phyloP scores from a whole-genome alignment of 208 protist genomes.

The Trypanosoma cruzi region DNA sequence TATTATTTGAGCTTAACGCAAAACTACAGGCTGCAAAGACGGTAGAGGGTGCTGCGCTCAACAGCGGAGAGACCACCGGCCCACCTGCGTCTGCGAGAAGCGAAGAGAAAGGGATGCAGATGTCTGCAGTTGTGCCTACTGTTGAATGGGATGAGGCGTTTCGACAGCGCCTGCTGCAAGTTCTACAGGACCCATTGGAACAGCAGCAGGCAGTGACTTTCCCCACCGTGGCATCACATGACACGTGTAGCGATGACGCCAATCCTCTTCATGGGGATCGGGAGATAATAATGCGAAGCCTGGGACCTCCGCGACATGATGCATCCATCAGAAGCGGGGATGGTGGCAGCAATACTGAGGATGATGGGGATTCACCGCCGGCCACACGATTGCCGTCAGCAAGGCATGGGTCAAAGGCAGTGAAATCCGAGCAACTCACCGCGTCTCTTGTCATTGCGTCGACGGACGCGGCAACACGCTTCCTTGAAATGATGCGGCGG shows the following conservation, averaged over 20 bases:
- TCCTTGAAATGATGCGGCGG: slow-evolving; percentile 22
- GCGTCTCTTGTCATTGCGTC: slow-evolving; percentile 5
- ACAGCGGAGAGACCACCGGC: neutral
- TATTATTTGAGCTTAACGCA: slow-evolving; percentile 2
- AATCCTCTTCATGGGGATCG: no score
- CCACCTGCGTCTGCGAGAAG: neutral
- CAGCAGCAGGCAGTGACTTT: neutral
- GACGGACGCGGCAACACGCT: slow-evolving; percentile 9
- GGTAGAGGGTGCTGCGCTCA: neutral
- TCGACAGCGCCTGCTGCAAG: neutral
- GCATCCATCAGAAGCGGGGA: no score
- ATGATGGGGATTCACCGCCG: neutral
- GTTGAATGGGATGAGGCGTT: neutral
- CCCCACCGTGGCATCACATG: no score
- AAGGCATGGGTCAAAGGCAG: neutral
- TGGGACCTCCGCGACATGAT: no score
- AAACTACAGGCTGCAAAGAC: slow-evolving; percentile 5
- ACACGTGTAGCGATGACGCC: no score
- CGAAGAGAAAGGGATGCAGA: neutral
- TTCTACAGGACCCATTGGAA: neutral
- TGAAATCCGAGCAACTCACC: neutral
- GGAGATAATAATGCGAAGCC: no score
- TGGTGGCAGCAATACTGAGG: neutral
- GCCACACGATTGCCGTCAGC: neutral
- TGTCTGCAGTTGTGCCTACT: neutral